Conservation (phyloP, 192 early-diverging fungal species). For the Mortierella hygrophila region DNA sequence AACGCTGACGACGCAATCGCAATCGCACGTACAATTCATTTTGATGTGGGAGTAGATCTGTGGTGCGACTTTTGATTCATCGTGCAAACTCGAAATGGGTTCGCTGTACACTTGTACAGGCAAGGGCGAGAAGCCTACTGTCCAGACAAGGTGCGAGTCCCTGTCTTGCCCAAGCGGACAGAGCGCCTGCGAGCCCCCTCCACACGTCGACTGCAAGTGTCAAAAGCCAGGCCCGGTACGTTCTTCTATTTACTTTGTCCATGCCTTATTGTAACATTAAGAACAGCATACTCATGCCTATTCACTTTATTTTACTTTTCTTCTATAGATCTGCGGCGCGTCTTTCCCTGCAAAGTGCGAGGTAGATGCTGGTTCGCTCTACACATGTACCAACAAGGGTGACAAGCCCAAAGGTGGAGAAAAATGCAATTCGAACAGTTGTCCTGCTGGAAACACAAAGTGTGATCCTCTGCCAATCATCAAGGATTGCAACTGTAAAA, state of each 20-base stretch:
- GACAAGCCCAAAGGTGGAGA: not conserved
- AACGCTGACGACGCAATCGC: too few species aligned
- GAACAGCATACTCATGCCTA: not conserved
- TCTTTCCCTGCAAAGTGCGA: not conserved
- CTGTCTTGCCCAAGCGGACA: not conserved
- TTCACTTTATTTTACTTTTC: not conserved
- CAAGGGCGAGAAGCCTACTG: not conserved
- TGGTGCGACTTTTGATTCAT: not conserved
- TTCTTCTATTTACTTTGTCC: not conserved
- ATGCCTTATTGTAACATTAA: not conserved
- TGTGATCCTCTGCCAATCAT: not conserved
- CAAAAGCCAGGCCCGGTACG: not conserved
- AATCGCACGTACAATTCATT: not conserved
- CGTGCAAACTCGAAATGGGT: not conserved
- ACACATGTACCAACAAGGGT: not conserved
- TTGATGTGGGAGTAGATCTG: constrained; percentile 9
- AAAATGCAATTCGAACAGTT: not conserved
- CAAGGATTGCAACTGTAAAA: not conserved
- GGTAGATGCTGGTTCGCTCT: not conserved
- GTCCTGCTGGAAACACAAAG: not conserved
- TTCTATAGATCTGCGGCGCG: constrained; percentile 3
- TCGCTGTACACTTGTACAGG: not conserved
- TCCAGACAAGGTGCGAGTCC: not conserved
- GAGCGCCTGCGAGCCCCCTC: not conserved
- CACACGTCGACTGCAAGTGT: not conserved